A percentile compares a stretch with the other conserved stretches of the same genome.
Evolutionary conservation across 352 stramenopile genomes (phyloP).

Genomic region (Stramenopiles sp.): DNA sequence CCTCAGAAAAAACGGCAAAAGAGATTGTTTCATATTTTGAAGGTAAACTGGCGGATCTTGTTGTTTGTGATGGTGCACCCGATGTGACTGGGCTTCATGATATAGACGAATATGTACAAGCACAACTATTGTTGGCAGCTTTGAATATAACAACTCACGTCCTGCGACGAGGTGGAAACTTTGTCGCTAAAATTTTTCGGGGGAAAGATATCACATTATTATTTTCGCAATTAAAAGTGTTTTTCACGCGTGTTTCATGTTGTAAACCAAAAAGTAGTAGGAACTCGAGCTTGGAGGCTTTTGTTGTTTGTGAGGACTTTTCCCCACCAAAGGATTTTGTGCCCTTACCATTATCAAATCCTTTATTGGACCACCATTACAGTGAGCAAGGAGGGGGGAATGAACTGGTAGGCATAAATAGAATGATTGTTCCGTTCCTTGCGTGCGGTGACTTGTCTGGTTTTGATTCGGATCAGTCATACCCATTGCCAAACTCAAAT

Average conservation of each 20-base stretch:
- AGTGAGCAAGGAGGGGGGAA: no score
- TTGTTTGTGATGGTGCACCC: slow-evolving; percentile 93
- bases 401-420: slow-evolving; percentile 32
- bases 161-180: slow-evolving; percentile 69
- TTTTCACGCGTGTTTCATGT: slow-evolving; percentile 84
- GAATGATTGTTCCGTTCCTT: slow-evolving; percentile 60
- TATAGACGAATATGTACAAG: slow-evolving; percentile 93
- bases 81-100: slow-evolving; percentile 99
- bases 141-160: slow-evolving; percentile 93
- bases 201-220: slow-evolving; percentile 85
- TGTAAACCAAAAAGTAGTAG: slow-evolving; percentile 89
- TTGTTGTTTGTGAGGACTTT: slow-evolving; percentile 88
- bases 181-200: slow-evolving; percentile 98
- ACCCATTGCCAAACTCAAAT: neutral
- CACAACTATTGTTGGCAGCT: slow-evolving; percentile 82
- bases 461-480: slow-evolving; percentile 36
- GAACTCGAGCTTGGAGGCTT: slow-evolving; percentile 80
- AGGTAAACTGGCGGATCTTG: slow-evolving; percentile 76
- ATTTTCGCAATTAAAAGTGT: slow-evolving; percentile 77
- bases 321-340: slow-evolving; percentile 44
- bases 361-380: neutral
- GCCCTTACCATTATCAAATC: slow-evolving; percentile 32
- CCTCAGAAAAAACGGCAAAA: slow-evolving; percentile 59
- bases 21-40: slow-evolving; percentile 82
- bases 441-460: slow-evolving; percentile 71